A percentile compares a stretch with the other conserved stretches of the same genome.
Evolutionary conservation across 192 early-diverging fungal species (phyloP).

Genomic region (Coemansia sp.): DNA sequence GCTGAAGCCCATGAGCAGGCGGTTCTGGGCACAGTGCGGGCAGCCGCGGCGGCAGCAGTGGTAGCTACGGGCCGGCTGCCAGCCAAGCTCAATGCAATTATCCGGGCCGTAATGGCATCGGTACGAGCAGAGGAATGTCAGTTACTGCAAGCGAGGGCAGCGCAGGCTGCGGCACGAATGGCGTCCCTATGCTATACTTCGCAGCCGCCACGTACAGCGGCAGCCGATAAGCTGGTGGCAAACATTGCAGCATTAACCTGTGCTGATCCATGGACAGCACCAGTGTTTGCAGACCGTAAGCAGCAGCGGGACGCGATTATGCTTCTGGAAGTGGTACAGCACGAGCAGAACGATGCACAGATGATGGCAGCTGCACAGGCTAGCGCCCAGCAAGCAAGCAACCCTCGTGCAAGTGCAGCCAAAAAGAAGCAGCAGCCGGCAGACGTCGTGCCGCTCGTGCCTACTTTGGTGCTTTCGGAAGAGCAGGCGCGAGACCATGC

Average conservation of each 20-base stretch:
- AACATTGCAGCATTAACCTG: slow-evolving; percentile 86
- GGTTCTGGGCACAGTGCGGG: slow-evolving; percentile 58
- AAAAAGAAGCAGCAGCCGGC: slow-evolving; percentile 1
- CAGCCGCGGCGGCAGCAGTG: slow-evolving; percentile 75
- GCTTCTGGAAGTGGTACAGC: slow-evolving; percentile 48
- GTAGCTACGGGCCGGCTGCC: slow-evolving; percentile 77
- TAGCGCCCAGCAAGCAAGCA: slow-evolving; percentile 31
- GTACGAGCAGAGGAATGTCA: slow-evolving; percentile 65
- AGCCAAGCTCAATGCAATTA: slow-evolving; percentile 75
- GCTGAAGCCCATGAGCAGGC: slow-evolving; percentile 67
- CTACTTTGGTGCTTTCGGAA: slow-evolving; percentile 10
- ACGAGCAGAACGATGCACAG: slow-evolving; percentile 31
- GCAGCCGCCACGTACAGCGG: slow-evolving; percentile 17
- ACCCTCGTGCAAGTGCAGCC: too few species aligned
- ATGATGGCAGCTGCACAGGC: slow-evolving; percentile 45
- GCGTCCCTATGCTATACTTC: slow-evolving; percentile 28
- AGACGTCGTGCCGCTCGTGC: slow-evolving; percentile 30
- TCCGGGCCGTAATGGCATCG: slow-evolving; percentile 83
- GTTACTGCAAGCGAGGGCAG: slow-evolving; percentile 59
- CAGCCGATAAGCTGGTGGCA: slow-evolving; percentile 83
- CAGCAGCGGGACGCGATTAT: slow-evolving; percentile 27
- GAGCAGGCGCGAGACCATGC: slow-evolving; percentile 55
- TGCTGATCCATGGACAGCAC: slow-evolving; percentile 71
- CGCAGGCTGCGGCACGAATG: slow-evolving; percentile 54
- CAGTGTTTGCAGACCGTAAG: slow-evolving; percentile 56